Evolutionary conservation across 768 basidiomycete species (phyloP).

Genomic region (Suillus sp.): DNA sequence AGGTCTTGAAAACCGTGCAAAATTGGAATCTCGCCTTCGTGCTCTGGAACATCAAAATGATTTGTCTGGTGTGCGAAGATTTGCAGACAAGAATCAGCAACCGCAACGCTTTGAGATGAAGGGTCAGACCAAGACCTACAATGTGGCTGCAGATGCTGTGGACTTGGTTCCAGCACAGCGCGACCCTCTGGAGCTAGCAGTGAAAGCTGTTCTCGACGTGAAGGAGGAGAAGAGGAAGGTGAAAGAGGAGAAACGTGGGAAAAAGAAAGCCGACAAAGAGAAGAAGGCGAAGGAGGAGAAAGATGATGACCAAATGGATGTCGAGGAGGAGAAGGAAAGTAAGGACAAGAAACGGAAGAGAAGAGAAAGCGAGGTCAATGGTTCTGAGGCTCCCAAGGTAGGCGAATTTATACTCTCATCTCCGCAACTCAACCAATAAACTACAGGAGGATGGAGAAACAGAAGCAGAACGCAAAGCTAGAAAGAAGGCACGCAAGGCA

Average conservation of each 20-base stretch:
- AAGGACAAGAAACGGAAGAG: slow-evolving; percentile 50
- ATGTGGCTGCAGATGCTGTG: slow-evolving; percentile 80
- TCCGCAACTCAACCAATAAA: slow-evolving; percentile 12
- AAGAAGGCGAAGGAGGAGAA: slow-evolving; percentile 44
- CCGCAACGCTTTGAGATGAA: slow-evolving; percentile 81
- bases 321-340: slow-evolving; percentile 41
- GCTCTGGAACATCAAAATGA: slow-evolving; percentile 85
- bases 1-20: slow-evolving; percentile 91
- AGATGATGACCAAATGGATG: slow-evolving; percentile 46
- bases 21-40: slow-evolving; percentile 92
- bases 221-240: slow-evolving; percentile 85
- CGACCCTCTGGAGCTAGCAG: slow-evolving; percentile 73
- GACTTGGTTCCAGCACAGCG: slow-evolving; percentile 86
- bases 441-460: slow-evolving; percentile 59
- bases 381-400: slow-evolving; percentile 44
- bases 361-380: slow-evolving; percentile 58
- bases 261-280: slow-evolving; percentile 57
- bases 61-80: slow-evolving; percentile 67
- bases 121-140: slow-evolving; percentile 82
- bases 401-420: slow-evolving; percentile 22
- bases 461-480: slow-evolving; percentile 81
- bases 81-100: slow-evolving; percentile 61
- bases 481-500: slow-evolving; percentile 76
- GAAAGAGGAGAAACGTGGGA: slow-evolving; percentile 78
- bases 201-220: slow-evolving; percentile 75